Percentiles rank a stretch among this genome's conserved stretches.
phyloP scores from a whole-genome alignment of 2,329 filamentous ascomycete genomes.

The Colletotrichum theobromicola region DNA sequence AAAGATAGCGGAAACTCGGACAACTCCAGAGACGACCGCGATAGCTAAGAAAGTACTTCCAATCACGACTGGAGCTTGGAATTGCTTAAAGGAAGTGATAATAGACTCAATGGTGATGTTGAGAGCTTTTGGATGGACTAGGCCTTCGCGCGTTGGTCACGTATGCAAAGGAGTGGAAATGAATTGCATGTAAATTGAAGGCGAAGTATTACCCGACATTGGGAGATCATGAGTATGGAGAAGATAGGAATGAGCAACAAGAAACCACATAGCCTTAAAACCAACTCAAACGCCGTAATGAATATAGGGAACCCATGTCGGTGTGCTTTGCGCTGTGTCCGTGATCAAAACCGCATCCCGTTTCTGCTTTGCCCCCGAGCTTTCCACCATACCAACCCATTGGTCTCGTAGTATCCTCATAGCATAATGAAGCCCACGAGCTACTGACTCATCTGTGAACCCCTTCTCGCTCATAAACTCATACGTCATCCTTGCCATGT shows the following conservation, averaged over 20 bases:
- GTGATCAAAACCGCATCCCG: background rate
- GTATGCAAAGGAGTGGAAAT: background rate
- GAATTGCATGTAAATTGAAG: too few species aligned
- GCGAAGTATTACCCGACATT: too few species aligned
- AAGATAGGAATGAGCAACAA: too few species aligned
- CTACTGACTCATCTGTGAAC: slow-evolving; percentile 1
- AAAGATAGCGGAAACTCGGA: background rate
- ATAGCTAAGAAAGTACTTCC: too few species aligned
- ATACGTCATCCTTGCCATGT: slow-evolving; percentile 33
- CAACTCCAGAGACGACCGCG: background rate
- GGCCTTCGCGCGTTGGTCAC: background rate
- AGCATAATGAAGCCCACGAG: slow-evolving; percentile 6
- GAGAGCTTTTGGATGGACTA: background rate
- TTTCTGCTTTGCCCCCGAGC: background rate
- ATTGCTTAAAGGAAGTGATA: background rate
- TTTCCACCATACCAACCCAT: background rate
- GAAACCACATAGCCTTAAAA: too few species aligned
- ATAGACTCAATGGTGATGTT: background rate
- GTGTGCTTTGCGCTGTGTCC: background rate
- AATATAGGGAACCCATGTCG: background rate
- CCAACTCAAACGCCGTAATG: background rate
- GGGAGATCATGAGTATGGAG: too few species aligned
- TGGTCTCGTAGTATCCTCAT: background rate
- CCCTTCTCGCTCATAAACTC: slow-evolving; percentile 7
- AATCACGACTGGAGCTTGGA: background rate